Evolutionary conservation across 2,329 filamentous ascomycete genomes (phyloP), one percentile per base, ranked within the genome.

Genomic region (Ophiocordyceps polyrhachis-furcata): DNA sequence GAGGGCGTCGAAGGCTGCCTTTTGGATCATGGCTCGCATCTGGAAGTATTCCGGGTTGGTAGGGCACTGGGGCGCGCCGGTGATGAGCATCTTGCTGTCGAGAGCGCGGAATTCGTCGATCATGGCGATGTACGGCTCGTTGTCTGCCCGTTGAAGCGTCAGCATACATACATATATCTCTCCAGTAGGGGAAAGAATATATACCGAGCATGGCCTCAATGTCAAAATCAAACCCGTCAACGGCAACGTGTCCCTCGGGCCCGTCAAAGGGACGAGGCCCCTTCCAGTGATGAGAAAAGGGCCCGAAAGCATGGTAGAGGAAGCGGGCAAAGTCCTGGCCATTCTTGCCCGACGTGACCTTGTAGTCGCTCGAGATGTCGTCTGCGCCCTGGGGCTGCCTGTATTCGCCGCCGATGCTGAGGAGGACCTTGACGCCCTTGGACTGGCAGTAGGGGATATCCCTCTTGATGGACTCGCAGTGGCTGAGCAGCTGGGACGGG

Each of bases 41-140:
- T 58, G 51, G 44, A 59, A 60, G 42, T 50, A 57, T 1, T 41
- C 9, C 5, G 50, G 23, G 9, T 46, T 43, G 28, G 56, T 56
- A 20, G 61, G 60, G 52, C 68, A 71, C 49, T 71, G 63, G 20
- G 68, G 68, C 25, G 66, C 65, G 46, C 58, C 66, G 6, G 65
- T 64, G 42, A 71, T 60, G 50, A 63, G 56, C 38, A 64, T 46
- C 1, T 48, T 47, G 2, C 53, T 47, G 46, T 58, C 55, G 17
- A 58, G 55, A 11, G 46, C 32, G 35, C 63, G 63, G 43, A 67
- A 52, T 28, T 46, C 51, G 23, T 65, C 49, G 38, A 62, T 56
- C 58, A 66, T 62, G 47, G 54, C 54, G 43, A 66, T 57, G 49
- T 61, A 65, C 14, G 63, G 61, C 4, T 44, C 49, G 43, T 62